Evolutionary conservation across 2,329 filamentous ascomycete species (phyloP), one percentile per base, ranked within the genome.

Genomic region (Fusarium compactum): DNA sequence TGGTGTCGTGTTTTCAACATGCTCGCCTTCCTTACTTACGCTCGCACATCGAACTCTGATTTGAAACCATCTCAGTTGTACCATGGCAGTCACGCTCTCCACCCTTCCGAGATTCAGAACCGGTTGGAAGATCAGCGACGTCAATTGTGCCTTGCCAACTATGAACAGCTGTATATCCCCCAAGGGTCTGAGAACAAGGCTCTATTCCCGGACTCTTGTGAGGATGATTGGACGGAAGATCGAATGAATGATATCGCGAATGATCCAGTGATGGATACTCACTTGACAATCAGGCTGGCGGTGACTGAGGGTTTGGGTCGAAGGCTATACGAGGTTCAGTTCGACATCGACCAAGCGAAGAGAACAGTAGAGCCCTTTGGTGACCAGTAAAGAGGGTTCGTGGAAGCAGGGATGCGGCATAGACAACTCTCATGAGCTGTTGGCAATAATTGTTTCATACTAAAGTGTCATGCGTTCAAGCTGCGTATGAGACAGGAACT

Each of bases 1-100:
- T 75, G 73, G 73, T 74, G 73, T 12, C 71, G 73, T 15, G 52
- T 67, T 7, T 75, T 75, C 43, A 40, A 65, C 27, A 58, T 58
- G 55, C 3, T 43, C 8, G 32, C 29, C 3, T 72, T 75, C 24
- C 50, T 71, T n/a, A 16, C 58, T 8, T 41, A 34, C 2, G 45
- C 52, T 9, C 44, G 53, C 5, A 64, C 58, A 10, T 57, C 52
- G 1, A 7, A 15, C 1, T 34, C 52, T 5, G 63, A 65, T 5
- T 24, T 65, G 15, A 22, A 40, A 6, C 38, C 47, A n/a, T 45
- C 67, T 6, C 72, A 69, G 18, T 20, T 47, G 2, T 64, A 59
- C 20, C 12, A 30, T 5, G 32, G 55, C 6, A 30, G 16, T 15
- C 29, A n/a, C 20, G 50, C 67, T 5, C 54, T 75, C 6, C 22